Conservation (phyloP, 495 filamentous ascomycete species). For the Aspergillus conjunctus region DNA sequence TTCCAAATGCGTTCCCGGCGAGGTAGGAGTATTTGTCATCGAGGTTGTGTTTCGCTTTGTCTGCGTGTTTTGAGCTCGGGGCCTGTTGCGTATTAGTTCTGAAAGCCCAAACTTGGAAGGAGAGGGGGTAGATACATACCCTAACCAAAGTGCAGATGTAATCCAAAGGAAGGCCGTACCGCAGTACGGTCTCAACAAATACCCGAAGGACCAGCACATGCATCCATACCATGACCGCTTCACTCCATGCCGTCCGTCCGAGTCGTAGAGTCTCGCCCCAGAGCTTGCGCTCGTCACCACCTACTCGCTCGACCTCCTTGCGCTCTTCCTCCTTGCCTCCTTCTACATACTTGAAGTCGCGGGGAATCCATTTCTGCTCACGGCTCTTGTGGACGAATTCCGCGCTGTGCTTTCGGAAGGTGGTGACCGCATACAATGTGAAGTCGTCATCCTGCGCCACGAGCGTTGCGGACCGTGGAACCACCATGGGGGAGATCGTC, state of each 20-base stretch:
- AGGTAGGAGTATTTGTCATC: slow-evolving; percentile 89
- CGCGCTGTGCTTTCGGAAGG: slow-evolving; percentile 84
- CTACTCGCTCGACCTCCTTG: slow-evolving; percentile 76
- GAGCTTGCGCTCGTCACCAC: slow-evolving; percentile 78
- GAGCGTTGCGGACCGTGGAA: slow-evolving; percentile 79
- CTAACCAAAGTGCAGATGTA: slow-evolving; percentile 82
- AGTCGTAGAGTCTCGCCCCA: slow-evolving; percentile 89
- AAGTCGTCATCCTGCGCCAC: slow-evolving; percentile 86
- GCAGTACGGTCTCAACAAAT: slow-evolving; percentile 94
- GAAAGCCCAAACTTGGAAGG: neutral
- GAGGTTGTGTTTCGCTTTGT: slow-evolving; percentile 78
- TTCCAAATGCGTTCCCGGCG: slow-evolving; percentile 89
- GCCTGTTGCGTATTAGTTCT: slow-evolving; percentile 56
- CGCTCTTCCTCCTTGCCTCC: slow-evolving; percentile 86
- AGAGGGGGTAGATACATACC: slow-evolving; percentile 55
- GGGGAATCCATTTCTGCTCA: slow-evolving; percentile 89
- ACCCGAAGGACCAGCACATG: slow-evolving; percentile 89
- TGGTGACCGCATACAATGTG: slow-evolving; percentile 81
- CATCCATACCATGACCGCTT: slow-evolving; percentile 91
- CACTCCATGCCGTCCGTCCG: slow-evolving; percentile 85
- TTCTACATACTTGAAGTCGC: slow-evolving; percentile 90
- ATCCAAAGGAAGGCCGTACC: slow-evolving; percentile 87
- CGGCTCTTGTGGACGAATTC: slow-evolving; percentile 90
- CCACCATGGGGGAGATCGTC: slow-evolving; percentile 79
- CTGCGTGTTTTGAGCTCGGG: slow-evolving; percentile 69